Conservation (phyloP, 1,284 basidiomycete species). For the Fistulina hepatica region DNA sequence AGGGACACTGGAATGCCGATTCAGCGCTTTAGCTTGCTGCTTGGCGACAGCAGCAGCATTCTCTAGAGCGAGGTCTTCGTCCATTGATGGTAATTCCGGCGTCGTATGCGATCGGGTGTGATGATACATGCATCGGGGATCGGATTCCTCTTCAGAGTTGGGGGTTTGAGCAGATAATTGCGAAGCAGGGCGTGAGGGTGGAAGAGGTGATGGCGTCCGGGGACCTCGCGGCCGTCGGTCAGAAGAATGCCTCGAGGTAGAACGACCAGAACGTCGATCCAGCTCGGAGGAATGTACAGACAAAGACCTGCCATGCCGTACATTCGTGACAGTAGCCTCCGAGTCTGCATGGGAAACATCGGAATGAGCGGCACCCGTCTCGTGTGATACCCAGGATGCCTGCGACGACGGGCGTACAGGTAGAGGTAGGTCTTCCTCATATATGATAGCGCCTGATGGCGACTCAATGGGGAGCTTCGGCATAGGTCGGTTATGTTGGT, state of each 20-base stretch:
- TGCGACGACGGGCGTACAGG: constrained; percentile 44
- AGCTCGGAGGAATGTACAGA: constrained; percentile 20
- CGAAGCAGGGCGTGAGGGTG: constrained; percentile 32
- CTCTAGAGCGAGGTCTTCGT: constrained; percentile 34
- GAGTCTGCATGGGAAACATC: constrained; percentile 31
- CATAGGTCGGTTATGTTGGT: constrained; percentile 44
- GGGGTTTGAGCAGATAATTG: too few species aligned
- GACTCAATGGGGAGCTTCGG: constrained; percentile 28
- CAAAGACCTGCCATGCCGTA: neutral
- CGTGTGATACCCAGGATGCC: constrained; percentile 35
- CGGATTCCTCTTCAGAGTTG: constrained; percentile 17
- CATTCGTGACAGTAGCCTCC: constrained; percentile 17
- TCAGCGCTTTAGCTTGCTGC: constrained; percentile 14
- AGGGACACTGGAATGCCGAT: constrained; percentile 16
- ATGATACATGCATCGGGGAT: constrained; percentile 20
- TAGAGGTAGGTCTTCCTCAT: constrained; percentile 48
- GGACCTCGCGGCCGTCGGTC: constrained; percentile 61
- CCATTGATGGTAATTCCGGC: constrained; percentile 28
- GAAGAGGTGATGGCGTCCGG: constrained; percentile 57
- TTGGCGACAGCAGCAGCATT: constrained; percentile 26
- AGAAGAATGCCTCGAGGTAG: constrained; percentile 32
- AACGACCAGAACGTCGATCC: too few species aligned
- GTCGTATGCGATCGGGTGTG: constrained; percentile 25
- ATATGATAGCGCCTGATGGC: constrained; percentile 8
- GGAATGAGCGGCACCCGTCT: constrained; percentile 32